A percentile compares a stretch with the other conserved stretches of the same genome.
Evolutionary conservation across 345 rosid genomes (phyloP).

Genomic region (Cochlearia excelsa): DNA sequence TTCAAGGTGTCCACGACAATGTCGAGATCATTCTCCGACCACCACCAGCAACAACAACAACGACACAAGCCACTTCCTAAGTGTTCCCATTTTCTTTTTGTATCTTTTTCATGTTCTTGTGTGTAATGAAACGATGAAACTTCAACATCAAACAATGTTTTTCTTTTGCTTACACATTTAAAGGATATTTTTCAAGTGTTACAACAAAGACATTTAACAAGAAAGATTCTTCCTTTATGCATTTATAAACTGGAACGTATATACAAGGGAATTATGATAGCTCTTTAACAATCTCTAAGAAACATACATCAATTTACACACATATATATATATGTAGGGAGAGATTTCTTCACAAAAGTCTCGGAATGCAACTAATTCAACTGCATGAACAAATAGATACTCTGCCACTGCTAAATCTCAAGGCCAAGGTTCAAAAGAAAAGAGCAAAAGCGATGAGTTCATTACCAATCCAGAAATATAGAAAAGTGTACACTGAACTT

Average conservation of each 20-base stretch:
- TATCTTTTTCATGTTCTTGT: background rate
- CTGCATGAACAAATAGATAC: constrained; percentile 9
- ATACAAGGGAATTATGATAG: too few relatives aligned
- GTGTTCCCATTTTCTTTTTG: background rate
- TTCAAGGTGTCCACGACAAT: constrained; percentile 93
- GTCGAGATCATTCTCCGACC: constrained; percentile 78
- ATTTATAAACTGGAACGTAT: too few relatives aligned
- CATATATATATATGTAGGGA: constrained; percentile 1
- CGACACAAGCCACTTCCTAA: constrained; percentile 27
- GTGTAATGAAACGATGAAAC: constrained; percentile 21
- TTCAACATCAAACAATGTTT: background rate
- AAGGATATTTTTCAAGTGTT: background rate
- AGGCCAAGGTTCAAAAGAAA: constrained; percentile 12
- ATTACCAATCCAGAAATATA: constrained; percentile 5
- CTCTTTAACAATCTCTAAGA: constrained; percentile 9
- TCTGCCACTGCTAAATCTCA: too few relatives aligned
- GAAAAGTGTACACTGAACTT: constrained; percentile 3
- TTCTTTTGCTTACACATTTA: constrained; percentile 8
- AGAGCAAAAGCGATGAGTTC: constrained; percentile 3
- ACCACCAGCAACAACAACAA: constrained; percentile 34
- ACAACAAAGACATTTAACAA: background rate
- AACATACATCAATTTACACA: constrained; percentile 17
- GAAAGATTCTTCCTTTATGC: too few relatives aligned
- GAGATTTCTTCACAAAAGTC: constrained; percentile 15
- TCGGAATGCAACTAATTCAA: constrained; percentile 10